phyloP scores from a whole-genome alignment of 441 rosid species.

The Omphalea diandra region DNA sequence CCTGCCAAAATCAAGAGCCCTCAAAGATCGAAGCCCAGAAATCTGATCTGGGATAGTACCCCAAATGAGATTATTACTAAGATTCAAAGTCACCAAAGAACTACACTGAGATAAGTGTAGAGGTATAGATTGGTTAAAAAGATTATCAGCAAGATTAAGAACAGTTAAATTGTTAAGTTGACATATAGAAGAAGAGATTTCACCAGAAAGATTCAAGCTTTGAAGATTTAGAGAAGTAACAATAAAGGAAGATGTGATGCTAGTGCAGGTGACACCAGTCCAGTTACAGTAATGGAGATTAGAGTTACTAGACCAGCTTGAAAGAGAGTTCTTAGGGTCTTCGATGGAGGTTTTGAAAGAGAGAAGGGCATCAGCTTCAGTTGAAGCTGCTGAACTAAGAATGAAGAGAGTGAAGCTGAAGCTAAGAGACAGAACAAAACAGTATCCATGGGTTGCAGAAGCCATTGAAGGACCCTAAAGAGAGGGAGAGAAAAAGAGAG shows the following conservation, averaged over 20 bases:
- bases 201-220: constrained; percentile 86
- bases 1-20: constrained; percentile 66
- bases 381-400: constrained; percentile 40
- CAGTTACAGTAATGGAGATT: constrained; percentile 68
- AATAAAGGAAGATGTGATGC: constrained; percentile 40
- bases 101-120: constrained; percentile 67
- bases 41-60: constrained; percentile 91
- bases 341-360: constrained; percentile 65
- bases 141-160: constrained; percentile 77
- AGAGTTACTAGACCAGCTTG: constrained; percentile 65
- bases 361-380: constrained; percentile 64
- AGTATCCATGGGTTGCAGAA: constrained; percentile 37
- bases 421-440: constrained; percentile 31
- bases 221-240: constrained; percentile 69
- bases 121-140: constrained; percentile 81
- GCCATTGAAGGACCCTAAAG: constrained; percentile 62
- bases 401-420: constrained; percentile 42
- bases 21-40: constrained; percentile 57
- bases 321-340: constrained; percentile 66
- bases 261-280: constrained; percentile 73
- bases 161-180: constrained; percentile 50
- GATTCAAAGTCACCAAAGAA: constrained; percentile 73
- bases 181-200: constrained; percentile 71
- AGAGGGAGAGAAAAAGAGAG: constrained; percentile 26
- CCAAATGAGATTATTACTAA: constrained; percentile 88